Evolutionary conservation across 257 asterid genomes (phyloP).

Genomic region (Hygrophila difformis): DNA sequence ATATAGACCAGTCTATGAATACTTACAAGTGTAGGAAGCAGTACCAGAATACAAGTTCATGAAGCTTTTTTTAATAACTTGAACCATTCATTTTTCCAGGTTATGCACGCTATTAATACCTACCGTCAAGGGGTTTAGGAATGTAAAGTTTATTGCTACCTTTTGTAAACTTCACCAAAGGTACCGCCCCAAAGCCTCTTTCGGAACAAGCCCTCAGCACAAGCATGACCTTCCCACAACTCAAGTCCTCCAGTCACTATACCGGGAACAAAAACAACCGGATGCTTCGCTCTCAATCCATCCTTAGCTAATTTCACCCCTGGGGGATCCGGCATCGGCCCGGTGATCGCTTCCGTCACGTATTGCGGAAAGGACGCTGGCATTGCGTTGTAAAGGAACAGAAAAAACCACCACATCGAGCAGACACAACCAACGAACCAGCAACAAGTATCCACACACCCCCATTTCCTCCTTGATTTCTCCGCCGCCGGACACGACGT

Average conservation of each 20-base stretch:
- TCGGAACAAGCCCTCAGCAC: constrained; percentile 86
- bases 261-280: constrained; percentile 91
- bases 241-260: constrained; percentile 92
- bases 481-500: constrained; percentile 7
- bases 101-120: too few species aligned
- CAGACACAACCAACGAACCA: constrained; percentile 80
- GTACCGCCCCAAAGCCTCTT: constrained; percentile 96
- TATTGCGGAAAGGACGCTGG: constrained; percentile 80
- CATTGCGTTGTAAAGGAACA: constrained; percentile 64
- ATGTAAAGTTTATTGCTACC: constrained; percentile 24
- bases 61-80: constrained; percentile 1
- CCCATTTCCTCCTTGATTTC: constrained; percentile 34
- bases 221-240: constrained; percentile 84
- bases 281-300: constrained; percentile 72
- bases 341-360: constrained; percentile 76
- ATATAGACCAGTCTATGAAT: too few species aligned
- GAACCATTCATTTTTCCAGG: too few species aligned
- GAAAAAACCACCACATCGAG: constrained; percentile 71
- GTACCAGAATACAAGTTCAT: too few species aligned
- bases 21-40: too few species aligned
- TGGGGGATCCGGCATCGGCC: constrained; percentile 77
- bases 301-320: constrained; percentile 72
- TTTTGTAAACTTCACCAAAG: constrained; percentile 72
- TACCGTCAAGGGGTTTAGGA: too few species aligned
- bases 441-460: constrained; percentile 68